Percentiles rank a stretch among this genome's conserved stretches.
Evolutionary conservation across 257 asterid species (phyloP).

Genomic region (Knoxia roxburghii): DNA sequence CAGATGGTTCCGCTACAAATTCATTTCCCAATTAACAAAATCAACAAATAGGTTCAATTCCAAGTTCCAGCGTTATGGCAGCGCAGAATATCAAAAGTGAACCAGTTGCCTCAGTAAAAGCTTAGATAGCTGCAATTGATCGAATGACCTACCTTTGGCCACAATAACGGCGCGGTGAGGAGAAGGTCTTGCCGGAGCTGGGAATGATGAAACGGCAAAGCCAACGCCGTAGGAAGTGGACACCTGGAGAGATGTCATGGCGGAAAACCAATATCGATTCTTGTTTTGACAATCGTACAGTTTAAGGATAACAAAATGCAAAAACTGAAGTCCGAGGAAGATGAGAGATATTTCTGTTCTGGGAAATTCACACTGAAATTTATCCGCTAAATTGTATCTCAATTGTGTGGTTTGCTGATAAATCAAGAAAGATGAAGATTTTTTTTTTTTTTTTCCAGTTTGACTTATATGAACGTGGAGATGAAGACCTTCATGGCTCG

Average conservation of each 20-base stretch:
- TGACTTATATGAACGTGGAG: constrained; percentile 2
- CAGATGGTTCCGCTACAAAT: constrained; percentile 73
- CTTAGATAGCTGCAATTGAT: neutral
- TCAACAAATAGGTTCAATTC: neutral
- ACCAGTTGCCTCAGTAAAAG: no score
- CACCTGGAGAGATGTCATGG: constrained; percentile 80
- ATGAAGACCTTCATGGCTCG: constrained; percentile 3
- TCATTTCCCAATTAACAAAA: no score
- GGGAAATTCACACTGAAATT: no score
- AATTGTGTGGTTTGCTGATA: no score
- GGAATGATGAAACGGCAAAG: constrained; percentile 44
- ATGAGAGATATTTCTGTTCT: neutral
- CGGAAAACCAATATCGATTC: constrained; percentile 14
- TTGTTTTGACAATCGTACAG: neutral
- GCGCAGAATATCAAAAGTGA: neutral
- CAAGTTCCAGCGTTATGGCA: constrained; percentile 11
- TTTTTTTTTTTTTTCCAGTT: neutral
- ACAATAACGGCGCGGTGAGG: constrained; percentile 34
- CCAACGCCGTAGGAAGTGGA: constrained; percentile 69
- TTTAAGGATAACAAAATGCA: neutral
- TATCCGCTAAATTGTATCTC: no score
- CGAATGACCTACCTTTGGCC: constrained; percentile 43
- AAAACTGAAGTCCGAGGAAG: neutral
- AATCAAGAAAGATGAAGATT: neutral
- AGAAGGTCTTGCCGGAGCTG: constrained; percentile 37